phyloP scores from a whole-genome alignment of 352 stramenopile species.

The Phytophthora pseudosyringae region DNA sequence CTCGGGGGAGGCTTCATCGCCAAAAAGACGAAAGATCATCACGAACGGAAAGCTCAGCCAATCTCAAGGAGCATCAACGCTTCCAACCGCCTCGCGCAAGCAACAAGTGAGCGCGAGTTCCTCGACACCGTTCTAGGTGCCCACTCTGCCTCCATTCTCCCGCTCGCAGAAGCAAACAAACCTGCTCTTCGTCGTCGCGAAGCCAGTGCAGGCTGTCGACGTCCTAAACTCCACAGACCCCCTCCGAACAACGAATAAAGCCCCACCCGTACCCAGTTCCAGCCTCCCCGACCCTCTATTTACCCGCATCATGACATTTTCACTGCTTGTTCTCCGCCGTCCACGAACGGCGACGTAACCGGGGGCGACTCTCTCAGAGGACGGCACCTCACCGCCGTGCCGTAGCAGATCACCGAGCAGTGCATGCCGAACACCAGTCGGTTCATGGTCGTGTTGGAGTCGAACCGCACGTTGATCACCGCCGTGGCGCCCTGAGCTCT shows the following conservation, averaged over 20 bases:
- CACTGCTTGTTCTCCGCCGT: conserved; percentile 16
- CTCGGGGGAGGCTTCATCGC: conserved; percentile 51
- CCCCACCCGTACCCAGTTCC: background rate
- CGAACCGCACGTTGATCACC: conserved; percentile 82
- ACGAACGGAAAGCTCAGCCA: conserved; percentile 10
- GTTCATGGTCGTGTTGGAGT: conserved; percentile 89
- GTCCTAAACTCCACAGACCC: conserved; percentile 3
- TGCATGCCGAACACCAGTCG: conserved; percentile 85
- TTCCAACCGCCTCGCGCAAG: conserved; percentile 8
- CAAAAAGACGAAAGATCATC: conserved; percentile 27
- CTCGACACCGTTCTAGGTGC: conserved; percentile 22
- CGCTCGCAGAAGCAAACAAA: conserved; percentile 25
- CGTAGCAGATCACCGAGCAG: conserved; percentile 83
- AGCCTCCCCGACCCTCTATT: conserved; percentile 19
- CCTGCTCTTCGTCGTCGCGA: conserved; percentile 31
- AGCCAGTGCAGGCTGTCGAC: conserved; percentile 17
- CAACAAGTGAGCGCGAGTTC: conserved; percentile 11
- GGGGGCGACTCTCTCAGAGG: conserved; percentile 23
- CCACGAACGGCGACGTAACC: conserved; percentile 18
- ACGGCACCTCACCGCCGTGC: conserved; percentile 74
- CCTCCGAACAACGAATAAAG: conserved; percentile 11
- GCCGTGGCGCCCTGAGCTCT: conserved; percentile 75
- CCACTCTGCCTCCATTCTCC: conserved; percentile 24
- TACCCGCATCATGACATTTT: conserved; percentile 3
- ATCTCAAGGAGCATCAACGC: conserved; percentile 2